phyloP scores from a whole-genome alignment of 805 yeast species.

The Yamadazyma scolyti region DNA sequence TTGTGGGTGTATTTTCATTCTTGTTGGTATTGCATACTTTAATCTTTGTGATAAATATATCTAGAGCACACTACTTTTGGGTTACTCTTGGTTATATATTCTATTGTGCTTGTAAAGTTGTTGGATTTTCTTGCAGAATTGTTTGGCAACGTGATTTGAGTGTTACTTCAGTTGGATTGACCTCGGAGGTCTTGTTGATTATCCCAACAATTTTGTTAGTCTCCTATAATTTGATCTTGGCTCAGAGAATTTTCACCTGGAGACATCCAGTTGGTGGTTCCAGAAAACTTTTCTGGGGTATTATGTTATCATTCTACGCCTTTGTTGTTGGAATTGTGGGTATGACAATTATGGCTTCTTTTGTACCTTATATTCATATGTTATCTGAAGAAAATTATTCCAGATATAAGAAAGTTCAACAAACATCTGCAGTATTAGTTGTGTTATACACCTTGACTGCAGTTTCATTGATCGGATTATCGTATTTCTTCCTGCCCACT shows the following conservation, averaged over 20 bases:
- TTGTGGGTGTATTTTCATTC: constrained; percentile 49
- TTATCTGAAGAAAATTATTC: constrained; percentile 40
- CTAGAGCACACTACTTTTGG: constrained; percentile 60
- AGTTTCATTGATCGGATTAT: constrained; percentile 42
- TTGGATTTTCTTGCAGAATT: constrained; percentile 59
- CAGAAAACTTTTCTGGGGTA: constrained; percentile 43
- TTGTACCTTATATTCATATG: constrained; percentile 56
- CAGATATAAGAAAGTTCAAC: constrained; percentile 53
- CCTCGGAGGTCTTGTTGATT: constrained; percentile 53
- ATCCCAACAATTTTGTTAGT: constrained; percentile 58
- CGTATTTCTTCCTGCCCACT: constrained; percentile 57
- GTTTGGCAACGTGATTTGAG: constrained; percentile 56
- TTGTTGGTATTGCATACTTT: constrained; percentile 43
- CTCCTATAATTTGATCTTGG: constrained; percentile 55
- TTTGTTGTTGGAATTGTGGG: constrained; percentile 55
- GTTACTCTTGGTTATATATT: constrained; percentile 50
- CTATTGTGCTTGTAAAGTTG: constrained; percentile 48
- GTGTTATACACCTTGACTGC: constrained; percentile 52
- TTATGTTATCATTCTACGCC: constrained; percentile 48
- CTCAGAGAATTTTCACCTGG: constrained; percentile 74
- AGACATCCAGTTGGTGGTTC: constrained; percentile 71
- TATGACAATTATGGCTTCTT: constrained; percentile 68
- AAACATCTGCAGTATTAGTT: constrained; percentile 38
- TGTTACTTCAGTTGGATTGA: constrained; percentile 46
- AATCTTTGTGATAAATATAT: constrained; percentile 45